phyloP scores from a whole-genome alignment of 495 filamentous ascomycete species.

The Staphylotrichum tortipilum region DNA sequence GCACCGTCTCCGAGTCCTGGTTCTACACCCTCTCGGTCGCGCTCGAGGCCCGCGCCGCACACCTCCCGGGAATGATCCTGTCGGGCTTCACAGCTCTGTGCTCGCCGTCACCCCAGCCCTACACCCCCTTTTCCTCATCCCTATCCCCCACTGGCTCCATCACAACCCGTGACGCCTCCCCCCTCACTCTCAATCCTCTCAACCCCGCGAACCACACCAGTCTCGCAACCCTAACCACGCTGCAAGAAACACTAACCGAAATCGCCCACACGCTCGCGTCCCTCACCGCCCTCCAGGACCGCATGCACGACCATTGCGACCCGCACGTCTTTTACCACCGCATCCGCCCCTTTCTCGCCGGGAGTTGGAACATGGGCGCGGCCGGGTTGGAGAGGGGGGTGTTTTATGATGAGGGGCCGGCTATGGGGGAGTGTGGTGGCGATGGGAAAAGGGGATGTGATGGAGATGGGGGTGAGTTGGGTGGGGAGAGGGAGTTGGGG shows the following conservation, averaged over 20 bases:
- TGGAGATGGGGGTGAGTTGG: too few species aligned
- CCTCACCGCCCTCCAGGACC: constrained; percentile 55
- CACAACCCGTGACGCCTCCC: constrained; percentile 48
- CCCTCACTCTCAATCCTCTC: constrained; percentile 32
- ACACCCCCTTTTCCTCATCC: too few species aligned
- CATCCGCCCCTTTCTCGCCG: constrained; percentile 88
- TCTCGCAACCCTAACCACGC: too few species aligned
- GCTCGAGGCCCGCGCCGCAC: constrained; percentile 78
- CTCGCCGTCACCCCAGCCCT: too few species aligned
- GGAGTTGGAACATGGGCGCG: constrained; percentile 91
- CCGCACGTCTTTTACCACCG: constrained; percentile 87
- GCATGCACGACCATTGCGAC: constrained; percentile 88
- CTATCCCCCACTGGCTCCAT: constrained; percentile 72
- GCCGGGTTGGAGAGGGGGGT: constrained; percentile 82
- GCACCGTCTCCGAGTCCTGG: constrained; percentile 90
- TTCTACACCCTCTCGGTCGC: constrained; percentile 92
- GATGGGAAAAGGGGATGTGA: too few species aligned
- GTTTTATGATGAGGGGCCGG: constrained; percentile 80
- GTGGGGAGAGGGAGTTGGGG: too few species aligned
- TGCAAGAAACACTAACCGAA: constrained; percentile 49
- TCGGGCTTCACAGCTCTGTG: too few species aligned
- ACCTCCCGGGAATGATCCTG: too few species aligned
- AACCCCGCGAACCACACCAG: too few species aligned
- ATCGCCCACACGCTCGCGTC: too few species aligned
- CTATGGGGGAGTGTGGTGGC: too few species aligned